phyloP scores from a whole-genome alignment of 345 rosid species.

The Alliaria petiolata region DNA sequence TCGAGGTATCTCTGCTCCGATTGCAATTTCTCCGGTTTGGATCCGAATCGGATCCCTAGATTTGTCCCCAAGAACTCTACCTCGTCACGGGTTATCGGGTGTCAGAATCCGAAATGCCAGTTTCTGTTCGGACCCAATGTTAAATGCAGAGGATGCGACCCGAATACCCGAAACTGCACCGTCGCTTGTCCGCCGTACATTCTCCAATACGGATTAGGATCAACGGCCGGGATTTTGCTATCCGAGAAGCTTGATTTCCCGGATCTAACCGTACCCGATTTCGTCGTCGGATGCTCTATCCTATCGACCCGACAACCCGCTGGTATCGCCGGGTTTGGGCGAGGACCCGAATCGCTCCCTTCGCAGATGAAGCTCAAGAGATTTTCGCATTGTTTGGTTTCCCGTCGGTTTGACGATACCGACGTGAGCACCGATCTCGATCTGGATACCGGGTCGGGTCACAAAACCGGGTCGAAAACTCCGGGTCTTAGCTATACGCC shows the following conservation, averaged over 20 bases:
- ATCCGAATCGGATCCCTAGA: constrained; percentile 36
- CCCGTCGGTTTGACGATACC: constrained; percentile 67
- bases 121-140: constrained; percentile 49
- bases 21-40: constrained; percentile 48
- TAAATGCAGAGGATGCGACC: constrained; percentile 41
- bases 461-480: constrained; percentile 37
- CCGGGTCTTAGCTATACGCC: constrained; percentile 61
- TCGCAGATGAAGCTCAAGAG: constrained; percentile 57
- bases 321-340: constrained; percentile 91
- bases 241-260: constrained; percentile 56
- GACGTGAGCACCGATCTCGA: constrained; percentile 50
- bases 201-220: constrained; percentile 68
- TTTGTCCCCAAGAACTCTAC: constrained; percentile 61
- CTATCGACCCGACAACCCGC: constrained; percentile 76
- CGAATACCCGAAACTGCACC: constrained; percentile 47
- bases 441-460: constrained; percentile 47
- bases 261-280: constrained; percentile 40
- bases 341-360: constrained; percentile 66
- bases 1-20: constrained; percentile 53
- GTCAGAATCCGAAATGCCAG: constrained; percentile 60
- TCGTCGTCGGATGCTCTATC: constrained; percentile 78
- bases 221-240: constrained; percentile 65
- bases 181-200: constrained; percentile 69
- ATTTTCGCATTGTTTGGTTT: constrained; percentile 74
- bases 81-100: constrained; percentile 53